These are phyloP conservation scores for Aureobasidium sp. DNA, from an alignment of 2,329 filamentous ascomycete genomes.

Conservation along the genomic window DNA sequence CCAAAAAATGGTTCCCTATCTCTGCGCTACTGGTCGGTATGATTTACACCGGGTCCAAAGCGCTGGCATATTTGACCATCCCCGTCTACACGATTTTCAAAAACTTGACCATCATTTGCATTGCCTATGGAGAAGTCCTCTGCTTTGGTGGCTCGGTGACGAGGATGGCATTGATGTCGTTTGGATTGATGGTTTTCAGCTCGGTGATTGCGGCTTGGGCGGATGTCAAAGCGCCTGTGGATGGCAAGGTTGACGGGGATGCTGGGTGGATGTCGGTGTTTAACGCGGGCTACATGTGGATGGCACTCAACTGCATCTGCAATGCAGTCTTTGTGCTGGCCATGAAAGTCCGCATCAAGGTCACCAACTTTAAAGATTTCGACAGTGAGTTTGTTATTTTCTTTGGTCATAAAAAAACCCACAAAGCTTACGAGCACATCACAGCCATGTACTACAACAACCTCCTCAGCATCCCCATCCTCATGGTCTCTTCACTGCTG, in stretches of 20 bases:
- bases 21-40: constrained; percentile 93
- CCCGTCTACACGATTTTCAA: constrained; percentile 99
- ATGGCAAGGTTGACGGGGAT: constrained; percentile 27
- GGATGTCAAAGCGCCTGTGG: constrained; percentile 81
- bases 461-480: constrained; percentile 86
- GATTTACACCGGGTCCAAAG: constrained; percentile 97
- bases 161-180: constrained; percentile 80
- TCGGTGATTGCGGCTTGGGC: constrained; percentile 95
- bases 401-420: not conserved
- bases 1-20: constrained; percentile 95
- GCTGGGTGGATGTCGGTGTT: constrained; percentile 63
- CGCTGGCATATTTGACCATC: constrained; percentile 91
- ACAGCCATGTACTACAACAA: constrained; percentile 72
- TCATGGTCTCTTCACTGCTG: constrained; percentile 72
- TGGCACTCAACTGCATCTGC: constrained; percentile 94
- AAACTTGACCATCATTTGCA: constrained; percentile 97
- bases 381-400: constrained; percentile 67
- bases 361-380: constrained; percentile 99
- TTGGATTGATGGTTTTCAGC: constrained; percentile 92
- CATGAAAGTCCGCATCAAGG: constrained; percentile 98
- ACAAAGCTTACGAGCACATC: no score
- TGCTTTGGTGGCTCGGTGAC: constrained; percentile 96
- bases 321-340: constrained; percentile 81
- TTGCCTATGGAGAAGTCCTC: constrained; percentile 94
- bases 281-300: constrained; percentile 95